Percentiles rank a stretch among this genome's conserved stretches.
These are phyloP conservation scores for Populus hybrid DNA, from an alignment of 441 rosid species.

Conservation along the genomic window DNA sequence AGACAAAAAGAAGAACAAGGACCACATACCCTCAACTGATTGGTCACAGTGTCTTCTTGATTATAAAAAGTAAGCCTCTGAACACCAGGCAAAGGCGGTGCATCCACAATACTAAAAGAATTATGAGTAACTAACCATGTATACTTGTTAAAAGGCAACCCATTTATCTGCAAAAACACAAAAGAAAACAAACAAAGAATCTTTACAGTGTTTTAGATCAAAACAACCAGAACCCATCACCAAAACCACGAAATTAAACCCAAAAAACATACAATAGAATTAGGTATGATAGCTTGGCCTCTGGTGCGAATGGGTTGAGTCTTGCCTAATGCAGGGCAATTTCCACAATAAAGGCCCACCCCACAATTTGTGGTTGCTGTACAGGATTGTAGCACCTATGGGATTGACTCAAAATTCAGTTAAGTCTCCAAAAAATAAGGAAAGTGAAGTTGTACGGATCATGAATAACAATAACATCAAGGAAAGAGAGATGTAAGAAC, in stretches of 20 bases:
- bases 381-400: constrained; percentile 65
- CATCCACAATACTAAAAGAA: constrained; percentile 83
- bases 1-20: background rate
- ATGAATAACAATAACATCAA: background rate
- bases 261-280: constrained; percentile 53
- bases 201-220: constrained; percentile 8
- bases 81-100: constrained; percentile 69
- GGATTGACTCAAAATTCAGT: constrained; percentile 18
- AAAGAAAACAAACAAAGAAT: background rate
- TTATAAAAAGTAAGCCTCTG: constrained; percentile 84
- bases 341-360: constrained; percentile 73
- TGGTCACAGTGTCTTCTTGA: constrained; percentile 87
- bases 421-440: background rate
- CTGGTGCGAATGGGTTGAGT: constrained; percentile 73
- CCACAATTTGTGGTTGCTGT: constrained; percentile 64
- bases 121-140: constrained; percentile 93
- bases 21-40: constrained; percentile 66
- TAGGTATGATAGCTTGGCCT: constrained; percentile 75
- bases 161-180: constrained; percentile 47
- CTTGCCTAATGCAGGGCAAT: constrained; percentile 69
- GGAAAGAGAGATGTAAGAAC: constrained; percentile 30
- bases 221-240: constrained; percentile 18
- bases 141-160: constrained; percentile 88
- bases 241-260: background rate
- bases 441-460: constrained; percentile 24